Evolutionary conservation across 2,329 filamentous ascomycete genomes (phyloP), one percentile per base, ranked within the genome.

Genomic region (Amphichorda felina): DNA sequence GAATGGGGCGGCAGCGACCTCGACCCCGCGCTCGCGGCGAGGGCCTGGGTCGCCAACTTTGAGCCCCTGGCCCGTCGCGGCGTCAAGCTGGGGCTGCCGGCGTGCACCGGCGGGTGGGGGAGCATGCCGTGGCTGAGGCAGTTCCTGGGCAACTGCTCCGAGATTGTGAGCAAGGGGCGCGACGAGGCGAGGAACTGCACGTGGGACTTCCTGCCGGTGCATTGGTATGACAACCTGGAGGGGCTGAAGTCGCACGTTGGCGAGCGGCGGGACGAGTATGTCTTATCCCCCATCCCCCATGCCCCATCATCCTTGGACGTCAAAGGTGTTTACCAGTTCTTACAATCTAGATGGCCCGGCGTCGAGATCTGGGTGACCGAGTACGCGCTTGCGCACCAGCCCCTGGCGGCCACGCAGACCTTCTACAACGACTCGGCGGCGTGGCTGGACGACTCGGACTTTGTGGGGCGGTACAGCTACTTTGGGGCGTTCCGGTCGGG

Each of bases 281-380:
- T 51, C 14, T n/a, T 8, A 9, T 4, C 10, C 4, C 13, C n/a
- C 38, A 9, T 25, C 8, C 27, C 27, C 27, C 4, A 13, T 30
- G 6, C 26, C 9, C 27, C 27, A 1, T 31, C n/a, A 22, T n/a
- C n/a, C n/a, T n/a, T n/a, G n/a, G n/a, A n/a, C n/a, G n/a, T n/a
- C n/a, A n/a, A 13, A 15, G 8, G 30, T 30, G 16, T 30, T 4
- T 4, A 18, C 19, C n/a, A 33, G 8, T 33, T 14, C 22, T 24
- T 10, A 7, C 3, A 15, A 3, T 24, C 11, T 33, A 75, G 71
- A 16, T 79, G 74, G 53, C 76, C 75, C 8, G 66, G 71, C 41
- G 61, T 64, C 24, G 65, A 70, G 4, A 72, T 88, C 41, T 89
- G 83, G 84, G 64, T 89, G 9, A 89, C 84, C 18, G 84, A 91